A percentile compares a stretch with the other conserved stretches of the same genome.
Evolutionary conservation across 129 eudicot species (phyloP).

Genomic region (Helichrysum umbraculigerum): DNA sequence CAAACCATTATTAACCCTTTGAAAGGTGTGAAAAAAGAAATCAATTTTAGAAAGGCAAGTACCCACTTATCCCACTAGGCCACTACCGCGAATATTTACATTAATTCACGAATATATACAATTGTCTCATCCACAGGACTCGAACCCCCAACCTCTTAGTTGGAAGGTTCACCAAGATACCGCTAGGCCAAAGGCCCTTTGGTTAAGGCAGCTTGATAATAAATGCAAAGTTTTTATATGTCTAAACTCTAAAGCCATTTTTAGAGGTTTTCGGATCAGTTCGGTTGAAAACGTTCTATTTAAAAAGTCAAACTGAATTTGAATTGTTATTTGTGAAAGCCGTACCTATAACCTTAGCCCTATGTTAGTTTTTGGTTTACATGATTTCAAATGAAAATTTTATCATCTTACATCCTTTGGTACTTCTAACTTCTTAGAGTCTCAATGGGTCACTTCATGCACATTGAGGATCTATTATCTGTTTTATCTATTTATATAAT

Average conservation of each 20-base stretch:
- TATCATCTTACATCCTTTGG: not conserved
- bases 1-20: too few species aligned
- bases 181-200: too few species aligned
- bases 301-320: not conserved
- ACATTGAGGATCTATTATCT: not conserved
- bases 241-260: too few species aligned
- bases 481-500: not conserved
- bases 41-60: not conserved
- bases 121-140: too few species aligned
- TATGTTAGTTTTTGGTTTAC: not conserved
- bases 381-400: not conserved
- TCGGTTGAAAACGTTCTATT: not conserved
- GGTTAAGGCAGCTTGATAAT: not conserved
- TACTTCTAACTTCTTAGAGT: not conserved
- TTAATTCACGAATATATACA: too few species aligned
- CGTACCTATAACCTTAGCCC: not conserved
- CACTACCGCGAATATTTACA: too few species aligned
- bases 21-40: not conserved
- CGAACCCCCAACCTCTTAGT: too few species aligned
- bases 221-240: not conserved
- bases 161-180: too few species aligned
- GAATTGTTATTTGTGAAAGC: not conserved
- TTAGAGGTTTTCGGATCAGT: not conserved
- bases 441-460: conserved; percentile 6
- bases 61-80: too few species aligned